A percentile compares a stretch with the other conserved stretches of the same genome.
Conservation (phyloP, 2,329 filamentous ascomycete species). For the Coniella lustricola region DNA sequence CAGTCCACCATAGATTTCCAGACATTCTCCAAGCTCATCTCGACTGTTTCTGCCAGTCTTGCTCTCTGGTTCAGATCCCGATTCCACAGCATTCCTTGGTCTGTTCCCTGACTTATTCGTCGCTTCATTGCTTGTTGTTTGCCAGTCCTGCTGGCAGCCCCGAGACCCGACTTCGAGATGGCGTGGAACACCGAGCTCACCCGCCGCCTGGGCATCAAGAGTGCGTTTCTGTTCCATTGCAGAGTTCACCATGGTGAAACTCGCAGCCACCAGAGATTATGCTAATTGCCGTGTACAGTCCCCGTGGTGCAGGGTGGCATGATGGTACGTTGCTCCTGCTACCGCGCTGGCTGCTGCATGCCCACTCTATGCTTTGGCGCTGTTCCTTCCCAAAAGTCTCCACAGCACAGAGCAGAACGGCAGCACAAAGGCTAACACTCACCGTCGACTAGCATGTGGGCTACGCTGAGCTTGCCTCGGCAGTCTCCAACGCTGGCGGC, state of each 20-base stretch:
- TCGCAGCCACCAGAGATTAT: neutral
- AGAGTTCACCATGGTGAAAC: neutral
- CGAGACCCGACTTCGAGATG: conserved; percentile 7
- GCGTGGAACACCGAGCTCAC: conserved; percentile 17
- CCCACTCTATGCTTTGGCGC: neutral
- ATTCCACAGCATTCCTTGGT: too few species aligned
- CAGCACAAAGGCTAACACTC: neutral
- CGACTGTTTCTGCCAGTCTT: neutral
- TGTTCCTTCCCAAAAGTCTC: too few species aligned
- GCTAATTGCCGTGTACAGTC: conserved; percentile 38
- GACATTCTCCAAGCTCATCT: too few species aligned
- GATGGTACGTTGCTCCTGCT: conserved; percentile 28
- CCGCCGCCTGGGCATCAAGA: conserved; percentile 13
- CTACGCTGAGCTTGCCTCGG: conserved; percentile 69
- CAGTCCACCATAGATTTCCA: too few species aligned
- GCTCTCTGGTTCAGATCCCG: neutral
- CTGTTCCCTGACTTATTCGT: too few species aligned
- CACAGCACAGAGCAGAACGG: too few species aligned
- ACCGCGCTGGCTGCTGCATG: neutral
- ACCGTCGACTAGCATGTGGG: conserved; percentile 64
- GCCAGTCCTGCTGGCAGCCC: too few species aligned
- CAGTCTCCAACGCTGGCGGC: conserved; percentile 75
- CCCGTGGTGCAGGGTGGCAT: conserved; percentile 82
- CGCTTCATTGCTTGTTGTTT: too few species aligned
- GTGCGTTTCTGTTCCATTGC: conserved; percentile 4